These are phyloP conservation scores for Closterium sp. DNA, from an alignment of 139 green algal species.

Conservation along the genomic window DNA sequence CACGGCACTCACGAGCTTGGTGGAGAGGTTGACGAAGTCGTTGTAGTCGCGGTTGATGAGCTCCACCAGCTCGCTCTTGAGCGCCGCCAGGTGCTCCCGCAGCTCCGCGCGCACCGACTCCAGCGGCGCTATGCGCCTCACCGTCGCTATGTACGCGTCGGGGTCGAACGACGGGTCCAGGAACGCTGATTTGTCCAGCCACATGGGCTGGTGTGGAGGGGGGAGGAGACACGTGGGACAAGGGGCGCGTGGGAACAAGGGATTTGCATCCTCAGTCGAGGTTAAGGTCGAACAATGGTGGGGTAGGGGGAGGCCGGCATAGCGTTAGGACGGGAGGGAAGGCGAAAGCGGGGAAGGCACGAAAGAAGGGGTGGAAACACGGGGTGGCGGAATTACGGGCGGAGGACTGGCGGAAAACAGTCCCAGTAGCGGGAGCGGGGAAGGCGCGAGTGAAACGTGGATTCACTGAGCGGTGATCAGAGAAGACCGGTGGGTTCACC, in stretches of 20 bases:
- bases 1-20: constrained; percentile 61
- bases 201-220: constrained; percentile 54
- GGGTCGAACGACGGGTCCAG: constrained; percentile 66
- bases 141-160: constrained; percentile 74
- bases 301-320: not conserved
- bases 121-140: constrained; percentile 79
- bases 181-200: constrained; percentile 82
- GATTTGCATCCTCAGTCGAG: too few species aligned
- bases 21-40: constrained; percentile 87
- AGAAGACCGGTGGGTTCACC: not conserved
- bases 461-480: not conserved
- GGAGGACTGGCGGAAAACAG: not conserved
- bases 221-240: not conserved
- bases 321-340: not conserved
- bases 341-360: not conserved
- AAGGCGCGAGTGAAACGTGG: not conserved
- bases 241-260: too few species aligned
- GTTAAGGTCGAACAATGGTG: not conserved
- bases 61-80: constrained; percentile 82
- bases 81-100: constrained; percentile 63
- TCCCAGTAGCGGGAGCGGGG: not conserved
- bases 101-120: constrained; percentile 79
- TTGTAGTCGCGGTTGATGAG: constrained; percentile 94
- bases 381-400: not conserved
- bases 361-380: not conserved